Evolutionary conservation across 192 early-diverging fungal species (phyloP), one percentile per base, ranked within the genome.

Genomic region (Globomyces pollinis-pini): DNA sequence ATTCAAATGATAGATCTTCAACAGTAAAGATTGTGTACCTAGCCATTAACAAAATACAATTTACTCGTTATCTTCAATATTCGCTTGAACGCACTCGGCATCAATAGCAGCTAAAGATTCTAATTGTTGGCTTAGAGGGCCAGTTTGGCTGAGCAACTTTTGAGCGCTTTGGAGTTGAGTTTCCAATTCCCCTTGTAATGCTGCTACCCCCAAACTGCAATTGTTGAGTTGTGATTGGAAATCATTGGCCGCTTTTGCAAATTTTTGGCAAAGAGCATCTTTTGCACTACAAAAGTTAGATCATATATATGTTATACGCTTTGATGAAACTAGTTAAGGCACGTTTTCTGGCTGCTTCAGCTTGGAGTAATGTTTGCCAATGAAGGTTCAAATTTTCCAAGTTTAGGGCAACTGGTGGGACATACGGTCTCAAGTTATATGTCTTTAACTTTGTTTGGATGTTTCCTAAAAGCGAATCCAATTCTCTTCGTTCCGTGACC

Each of bases 371-470:
- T 43, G 65, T 67, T 30, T 78, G 69, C 95, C 95, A 98, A 30
- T 72, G 67, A 38, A 74, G 57, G 50, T 91, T 87, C n/a, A 96
- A 65, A 58, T 94, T 90, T 73, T 84, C 51, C 16, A 78, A 67
- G 3, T 81, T 77, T 32, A 88, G 63, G 2, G 91, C 93, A 2
- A 68, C 60, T 38, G 89, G 89, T 28, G 95, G 92, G 53, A 72
- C 61, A 64, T 94, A 98, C 12, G 91, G 84, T 26, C 78, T 73
- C 42, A 96, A 71, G 45, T 94, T 90, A 67, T 98, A 98, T 0
- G 95, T 98, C 62, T 88, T 91, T 16, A 93, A 77, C 75, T 98
- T 98, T 45, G 93, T 98, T 62, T 93, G 91, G 62, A 98, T 95
- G 63, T 98, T 95, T 18, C 94, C 88, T 38, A 98, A 73, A 34